Evolutionary conservation across 2,329 filamentous ascomycete genomes (phyloP), one percentile per base, ranked within the genome.

Genomic region (Zymoseptoria brevis): DNA sequence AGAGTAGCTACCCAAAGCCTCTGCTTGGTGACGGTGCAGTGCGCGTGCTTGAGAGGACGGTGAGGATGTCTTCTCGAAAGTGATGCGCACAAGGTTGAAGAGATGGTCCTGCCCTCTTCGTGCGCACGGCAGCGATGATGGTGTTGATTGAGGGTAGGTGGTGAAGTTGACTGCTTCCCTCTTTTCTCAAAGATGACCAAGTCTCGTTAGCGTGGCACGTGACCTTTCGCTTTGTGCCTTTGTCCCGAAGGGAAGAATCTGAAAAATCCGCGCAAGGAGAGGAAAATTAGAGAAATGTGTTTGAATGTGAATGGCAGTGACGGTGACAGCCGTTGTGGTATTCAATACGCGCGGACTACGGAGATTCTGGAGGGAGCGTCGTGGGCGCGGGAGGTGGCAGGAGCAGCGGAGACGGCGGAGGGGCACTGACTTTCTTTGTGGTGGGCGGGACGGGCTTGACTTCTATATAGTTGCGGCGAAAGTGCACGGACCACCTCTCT

Each of bases 1-100:
- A 53, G 51, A 53, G 29, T 22, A 53, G 51, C 51, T 53, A 53
- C 51, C 51, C 22, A 53, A 53, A 53, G 51, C 51, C 22, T 53
- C 51, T 53, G 51, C 51, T 53, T 22, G 22, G 51, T 26, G 22
- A 29, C 29, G 22, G 51, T 53, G 51, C 51, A 26, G 22, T 19
- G 24, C 19, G 50, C 19, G 50, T 29, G 13, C 16, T 13, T 45
- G 35, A 45, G 35, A 16, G n/a, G 35, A 45, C 35, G 35, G 4
- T 45, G 35, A 45, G 35, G 35, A 16, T 45, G 35, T 45, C 35
- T 45, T 13, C 35, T 45, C 35, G 13, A n/a, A 7, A 16, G 35
- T 45, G 35, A 45, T 45, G 35, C 35, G 35, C 35, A n/a, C 4
- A 29, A n/a, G 35, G 35, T 2, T 45, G 35, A 45, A 45, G 35